phyloP scores from a whole-genome alignment of 2,329 filamentous ascomycete genomes.

The Botryotinia convoluta region DNA sequence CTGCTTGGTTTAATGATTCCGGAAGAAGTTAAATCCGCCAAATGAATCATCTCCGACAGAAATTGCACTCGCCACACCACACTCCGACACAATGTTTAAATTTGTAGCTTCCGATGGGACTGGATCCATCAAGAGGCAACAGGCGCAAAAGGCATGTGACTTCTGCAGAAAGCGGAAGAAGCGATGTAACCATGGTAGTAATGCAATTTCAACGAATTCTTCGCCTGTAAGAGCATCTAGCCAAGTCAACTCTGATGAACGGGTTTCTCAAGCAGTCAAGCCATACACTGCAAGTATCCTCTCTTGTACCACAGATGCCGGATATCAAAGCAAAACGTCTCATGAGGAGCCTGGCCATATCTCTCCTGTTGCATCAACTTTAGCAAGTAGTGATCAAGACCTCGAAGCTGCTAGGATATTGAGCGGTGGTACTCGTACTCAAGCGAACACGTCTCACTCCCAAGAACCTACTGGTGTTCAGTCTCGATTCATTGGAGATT shows the following conservation, averaged over 20 bases:
- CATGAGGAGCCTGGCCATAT: background rate
- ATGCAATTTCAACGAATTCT: background rate
- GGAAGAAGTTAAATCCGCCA: background rate
- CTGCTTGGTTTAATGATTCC: background rate
- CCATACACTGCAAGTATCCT: background rate
- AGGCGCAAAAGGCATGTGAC: conserved; percentile 57
- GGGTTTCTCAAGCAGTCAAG: background rate
- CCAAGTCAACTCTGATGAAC: background rate
- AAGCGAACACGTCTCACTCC: conserved; percentile 1
- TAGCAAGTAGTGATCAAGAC: conserved; percentile 18
- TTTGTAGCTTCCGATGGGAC: conserved; percentile 57
- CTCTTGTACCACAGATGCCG: background rate
- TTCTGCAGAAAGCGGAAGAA: conserved; percentile 46
- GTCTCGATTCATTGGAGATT: conserved; percentile 54
- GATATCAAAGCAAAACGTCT: background rate
- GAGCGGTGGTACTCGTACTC: conserved; percentile 13
- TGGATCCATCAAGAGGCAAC: conserved; percentile 51
- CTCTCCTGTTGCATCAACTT: background rate
- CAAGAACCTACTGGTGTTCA: conserved; percentile 4
- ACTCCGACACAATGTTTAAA: conserved; percentile 45
- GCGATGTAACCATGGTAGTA: conserved; percentile 42
- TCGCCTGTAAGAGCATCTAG: background rate
- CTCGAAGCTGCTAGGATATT: conserved; percentile 21
- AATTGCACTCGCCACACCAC: background rate
- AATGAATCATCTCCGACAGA: background rate